phyloP scores from a whole-genome alignment of 1,284 basidiomycete species.

The Mycosarcoma mackinlayi region DNA sequence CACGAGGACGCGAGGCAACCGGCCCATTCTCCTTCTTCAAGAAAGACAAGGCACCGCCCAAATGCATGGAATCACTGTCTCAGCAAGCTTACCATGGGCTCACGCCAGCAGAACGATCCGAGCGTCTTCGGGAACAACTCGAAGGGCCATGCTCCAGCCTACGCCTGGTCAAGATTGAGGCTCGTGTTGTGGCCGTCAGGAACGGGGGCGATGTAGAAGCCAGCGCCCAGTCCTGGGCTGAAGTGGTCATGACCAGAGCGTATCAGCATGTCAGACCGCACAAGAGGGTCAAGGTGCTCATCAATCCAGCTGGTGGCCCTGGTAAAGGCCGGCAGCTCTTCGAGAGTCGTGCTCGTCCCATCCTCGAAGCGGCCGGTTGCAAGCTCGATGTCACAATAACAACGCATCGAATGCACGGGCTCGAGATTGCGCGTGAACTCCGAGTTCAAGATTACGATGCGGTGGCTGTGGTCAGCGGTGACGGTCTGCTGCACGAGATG shows the following conservation, averaged over 20 bases:
- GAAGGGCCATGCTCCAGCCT: constrained; percentile 57
- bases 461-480: constrained; percentile 85
- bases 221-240: constrained; percentile 37
- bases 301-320: constrained; percentile 90
- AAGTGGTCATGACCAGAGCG: constrained; percentile 41
- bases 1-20: constrained; percentile 5
- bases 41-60: constrained; percentile 24
- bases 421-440: constrained; percentile 76
- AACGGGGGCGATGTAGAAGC: constrained; percentile 28
- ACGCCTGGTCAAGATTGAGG: constrained; percentile 59
- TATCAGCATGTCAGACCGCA: constrained; percentile 43
- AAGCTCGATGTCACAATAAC: constrained; percentile 74
- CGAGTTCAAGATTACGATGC: constrained; percentile 75
- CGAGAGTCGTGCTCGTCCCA: constrained; percentile 78
- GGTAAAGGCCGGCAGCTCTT: constrained; percentile 78
- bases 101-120: constrained; percentile 12
- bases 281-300: constrained; percentile 72
- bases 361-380: constrained; percentile 82
- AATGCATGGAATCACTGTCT: constrained; percentile 32
- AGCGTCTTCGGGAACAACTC: constrained; percentile 43
- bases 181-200: constrained; percentile 24
- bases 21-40: constrained; percentile 38
- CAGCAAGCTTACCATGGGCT: constrained; percentile 24
- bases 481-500: constrained; percentile 90
- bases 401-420: constrained; percentile 75